Evolutionary conservation across 78 protist genomes (phyloP), one percentile per base, ranked within the genome.

Genomic region (Acrasis kona): DNA sequence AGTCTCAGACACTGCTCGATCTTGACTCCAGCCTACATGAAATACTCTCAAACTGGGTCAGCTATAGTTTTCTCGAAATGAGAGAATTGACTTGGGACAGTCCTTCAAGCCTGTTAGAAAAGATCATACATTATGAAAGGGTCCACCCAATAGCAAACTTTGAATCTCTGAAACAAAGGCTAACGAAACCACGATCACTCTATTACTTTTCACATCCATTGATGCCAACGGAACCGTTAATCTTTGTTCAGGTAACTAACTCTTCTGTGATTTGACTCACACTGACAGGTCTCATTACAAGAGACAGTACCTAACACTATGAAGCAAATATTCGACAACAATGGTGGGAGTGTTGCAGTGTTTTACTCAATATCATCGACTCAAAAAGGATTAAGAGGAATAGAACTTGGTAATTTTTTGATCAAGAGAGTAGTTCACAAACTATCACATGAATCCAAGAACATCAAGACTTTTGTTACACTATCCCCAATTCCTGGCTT

Each of bases 401-500:
- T 80, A 35, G 89, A 84, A 29, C 80, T 84, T 41, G 89, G 89
- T 29, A 79, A 69, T 57, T 42, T 74, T 27, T 70, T 84, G 40
- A 84, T 84, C 73, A 84, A 84, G 72, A 39, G 77, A 0, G 89
- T 84, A 10, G 80, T 34, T 34, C 19, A 0, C 1, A 0, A 41
- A 0, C 36, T 31, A 76, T 19, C 1, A 41, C 64, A 37, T 10
- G 3, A 39, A 30, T 72, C 50, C 30, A 61, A 58, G 9, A 0
- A 42, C 12, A 0, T 79, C 61, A 12, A 0, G 4, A 72, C 31
- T 7, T 78, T 74, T 61, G 3, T 38, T 19, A 84, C 89, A 6
- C 76, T 84, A 27, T 79, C 84, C 7, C 89, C 89, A 9, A 79
- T 84, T 9, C 89, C 89, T 3, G 83, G 77, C 61, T 79, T 70